Evolutionary conservation across 2,329 filamentous ascomycete genomes (phyloP), one percentile per base, ranked within the genome.

Genomic region (Aureobasidium sp.): DNA sequence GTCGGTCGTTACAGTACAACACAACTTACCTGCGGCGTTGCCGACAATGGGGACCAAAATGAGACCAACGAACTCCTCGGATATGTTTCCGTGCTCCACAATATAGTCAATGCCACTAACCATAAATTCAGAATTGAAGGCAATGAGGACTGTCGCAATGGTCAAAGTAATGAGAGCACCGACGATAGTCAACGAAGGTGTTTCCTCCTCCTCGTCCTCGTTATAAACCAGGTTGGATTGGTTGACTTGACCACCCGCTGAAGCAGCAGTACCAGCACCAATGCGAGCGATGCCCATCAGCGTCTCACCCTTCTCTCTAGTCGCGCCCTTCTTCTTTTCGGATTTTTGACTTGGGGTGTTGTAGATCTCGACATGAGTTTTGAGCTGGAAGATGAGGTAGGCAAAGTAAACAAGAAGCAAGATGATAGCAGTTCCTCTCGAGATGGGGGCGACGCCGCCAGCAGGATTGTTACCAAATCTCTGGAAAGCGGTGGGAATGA

Each of bases 331-430:
- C 59, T 72, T 75, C 69, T 84, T 90, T 2, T 86, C 83, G 0
- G 89, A 87, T 74, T 96, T 96, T 68, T 89, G 82, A 66, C 87
- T 89, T 37, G 89, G 85, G 59, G 85, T 85, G 72, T 88, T 90
- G 79, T 96, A 97, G 72, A 96, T 87, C 9, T 79, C 79, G 27
- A 82, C 81, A 73, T 97, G 92, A 0, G 92, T 92, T 73, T 91
- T 90, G 63, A 97, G 85, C 75, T 97, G 93, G 80, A 97, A 97
- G 74, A 90, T 82, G 1, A 97, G 85, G 70, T 95, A 97, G 62
- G 84, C 88, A 55, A 76, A 85, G 73, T 97, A 97, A 10, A 95
- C 88, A 51, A 95, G 72, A 1, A 97, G 82, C 5, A 97, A 82
- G 65, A 97, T 92, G 64, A 97, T 77, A 0, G 89, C 79, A 1